Base-by-base conservation (phyloP, 371 early-diverging fungal species). In the Capniomyces stellatus region DNA sequence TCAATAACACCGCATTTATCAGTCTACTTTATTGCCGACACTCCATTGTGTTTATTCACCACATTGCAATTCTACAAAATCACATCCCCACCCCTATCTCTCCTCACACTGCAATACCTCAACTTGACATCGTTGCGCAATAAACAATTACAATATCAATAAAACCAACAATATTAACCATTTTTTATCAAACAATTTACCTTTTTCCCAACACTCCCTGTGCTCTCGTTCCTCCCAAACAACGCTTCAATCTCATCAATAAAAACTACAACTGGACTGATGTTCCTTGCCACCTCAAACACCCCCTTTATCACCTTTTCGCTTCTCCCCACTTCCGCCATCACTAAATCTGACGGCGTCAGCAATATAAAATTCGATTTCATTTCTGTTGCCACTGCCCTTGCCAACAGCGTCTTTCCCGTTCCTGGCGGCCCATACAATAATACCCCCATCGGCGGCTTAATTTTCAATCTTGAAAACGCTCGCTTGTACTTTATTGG, bases 261-360 rank as follows among this genome's bases (percentile, higher is more conserved):
- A 59, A 97, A 95, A 63, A 96, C 91, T 57, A 99, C 98, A 52
- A 97, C 78, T 6, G 99, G 99, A 46, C 89, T 81, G 71, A 97
- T 92, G 75, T 97, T 93, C 70, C 94, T 95, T 30, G 99, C 99
- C 69, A 97, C 97, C 62, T 98, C 96, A 59, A 99, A 99, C 1
- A 93, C 95, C 71, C 98, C 96, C 59, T 98, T 82, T 57, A 99
- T 79, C 56, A 1, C 79, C 78, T 61, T 83, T 83, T 73, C 82
- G 80, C 28, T 86, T 95, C 75, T 96, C 95, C 54, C 54, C 4
- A 54, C 51, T 13, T 51, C 28, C 40, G 51, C 51, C 18, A 31
- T 51, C 2, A 51, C 31, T 21, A 51, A 13, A 27, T 70, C 69
- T 18, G 42, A 49, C 19, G 29, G 28, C 27, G 39, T 51, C 6